Evolutionary conservation across 2,329 filamentous ascomycete genomes (phyloP), one percentile per base, ranked within the genome.

Genomic region (Sporothrix dimorphospora): DNA sequence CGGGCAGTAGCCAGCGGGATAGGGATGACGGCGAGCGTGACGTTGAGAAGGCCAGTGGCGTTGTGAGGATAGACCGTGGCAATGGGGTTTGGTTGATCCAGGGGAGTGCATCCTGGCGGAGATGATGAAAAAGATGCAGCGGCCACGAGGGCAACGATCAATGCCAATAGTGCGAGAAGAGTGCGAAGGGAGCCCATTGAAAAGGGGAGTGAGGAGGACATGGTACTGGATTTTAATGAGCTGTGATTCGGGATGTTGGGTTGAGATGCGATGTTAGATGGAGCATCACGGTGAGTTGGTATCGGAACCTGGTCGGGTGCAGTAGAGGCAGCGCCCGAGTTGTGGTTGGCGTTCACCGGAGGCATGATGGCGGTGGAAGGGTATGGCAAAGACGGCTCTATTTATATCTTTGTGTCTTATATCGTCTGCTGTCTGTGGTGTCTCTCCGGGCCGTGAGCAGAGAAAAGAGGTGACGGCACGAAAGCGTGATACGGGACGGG

Each of bases 11-110:
- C 74, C 34, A 87, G 78, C 0, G 85, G 77, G 40, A 89, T 87
- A 1, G 86, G 86, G 2, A 89, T 77, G 49, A 88, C 81, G 24
- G 82, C 80, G 0, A 87, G 78, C 0, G 87, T 88, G 59, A 83
- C 84, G 77, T 89, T 89, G 30, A 88, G 78, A 0, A 85, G 85
- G 3, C 86, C 87, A 0, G 85, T 88, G 14, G 84, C 81, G 38
- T 83, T 81, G 40, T 81, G 79, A 1, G 85, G 85, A 72, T 85
- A 87, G 24, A 80, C 72, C 5, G 80, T 78, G 2, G 82, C 82
- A 73, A 88, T 83, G 5, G 85, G 83, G 72, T 89, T 88, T n/a
- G 83, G 81, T 12, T 75, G 77, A 73, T 79, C 78, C 34, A 77
- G 74, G 1, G 77, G 75, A 14, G 71, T 78, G 77, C 78, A 80